Conservation (phyloP, 2,329 filamentous ascomycete genomes). For the Penicillium sp. region DNA sequence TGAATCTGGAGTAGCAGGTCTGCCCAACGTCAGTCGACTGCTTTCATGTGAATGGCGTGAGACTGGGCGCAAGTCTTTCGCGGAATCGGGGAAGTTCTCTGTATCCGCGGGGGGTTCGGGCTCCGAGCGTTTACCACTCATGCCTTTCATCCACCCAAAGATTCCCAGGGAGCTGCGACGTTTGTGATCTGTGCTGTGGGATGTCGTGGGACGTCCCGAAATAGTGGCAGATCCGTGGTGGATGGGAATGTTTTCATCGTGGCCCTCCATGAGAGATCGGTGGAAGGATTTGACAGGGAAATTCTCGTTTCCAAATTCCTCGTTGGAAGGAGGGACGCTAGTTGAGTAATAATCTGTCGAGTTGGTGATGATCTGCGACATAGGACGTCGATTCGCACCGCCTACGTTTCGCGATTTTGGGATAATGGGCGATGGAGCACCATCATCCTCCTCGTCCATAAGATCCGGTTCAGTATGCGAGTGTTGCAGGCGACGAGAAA, state of each 20-base stretch:
- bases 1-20: slow-evolving; percentile 19
- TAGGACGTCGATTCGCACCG: slow-evolving; percentile 12
- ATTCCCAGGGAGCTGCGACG: slow-evolving; percentile 43
- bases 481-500: slow-evolving; percentile 29
- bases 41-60: slow-evolving; percentile 24
- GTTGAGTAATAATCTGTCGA: slow-evolving; percentile 22
- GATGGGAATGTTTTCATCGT: slow-evolving; percentile 20
- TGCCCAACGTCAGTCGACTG: slow-evolving; percentile 6
- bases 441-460: slow-evolving; percentile 32
- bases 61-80: slow-evolving; percentile 19
- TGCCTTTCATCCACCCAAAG: slow-evolving; percentile 47
- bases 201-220: slow-evolving; percentile 29
- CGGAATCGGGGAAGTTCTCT: slow-evolving; percentile 10
- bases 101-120: slow-evolving; percentile 3
- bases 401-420: slow-evolving; percentile 33
- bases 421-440: slow-evolving; percentile 40
- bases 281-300: slow-evolving; percentile 19
- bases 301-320: not conserved
- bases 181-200: slow-evolving; percentile 39
- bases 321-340: slow-evolving; percentile 16
- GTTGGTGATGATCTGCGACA: slow-evolving; percentile 19
- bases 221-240: slow-evolving; percentile 22
- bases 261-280: slow-evolving; percentile 35
- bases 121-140: slow-evolving; percentile 29
- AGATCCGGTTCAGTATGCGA: slow-evolving; percentile 29